Evolutionary conservation across 331 rosid genomes (phyloP).

Genomic region (Arachis monticola): DNA sequence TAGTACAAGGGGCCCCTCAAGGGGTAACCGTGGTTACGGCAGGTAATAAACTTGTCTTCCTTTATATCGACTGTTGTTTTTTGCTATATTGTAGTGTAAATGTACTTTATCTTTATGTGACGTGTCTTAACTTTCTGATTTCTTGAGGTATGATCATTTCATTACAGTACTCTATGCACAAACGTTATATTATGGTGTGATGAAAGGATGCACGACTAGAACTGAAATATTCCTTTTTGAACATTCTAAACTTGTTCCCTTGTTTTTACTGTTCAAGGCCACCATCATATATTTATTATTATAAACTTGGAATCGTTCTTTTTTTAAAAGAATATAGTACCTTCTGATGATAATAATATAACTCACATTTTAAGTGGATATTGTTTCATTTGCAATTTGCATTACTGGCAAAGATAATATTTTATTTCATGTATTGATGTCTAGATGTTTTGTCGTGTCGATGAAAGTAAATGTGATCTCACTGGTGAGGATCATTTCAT

Average conservation of each 20-base stretch:
- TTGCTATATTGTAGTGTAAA: not conserved
- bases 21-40: slow-evolving; percentile 65
- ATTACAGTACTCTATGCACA: slow-evolving; percentile 7
- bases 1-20: slow-evolving; percentile 60
- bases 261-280: not conserved
- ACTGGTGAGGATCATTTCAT: not conserved
- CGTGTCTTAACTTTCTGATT: slow-evolving; percentile 20
- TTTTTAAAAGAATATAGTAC: not conserved
- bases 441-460: not conserved
- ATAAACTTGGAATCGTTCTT: not conserved
- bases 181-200: not conserved
- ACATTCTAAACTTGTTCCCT: not conserved
- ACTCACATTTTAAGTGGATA: not conserved
- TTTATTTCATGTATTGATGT: not conserved
- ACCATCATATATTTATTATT: not conserved
- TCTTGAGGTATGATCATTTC: slow-evolving; percentile 12
- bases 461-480: slow-evolving; percentile 3
- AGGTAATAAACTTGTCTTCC: slow-evolving; percentile 58
- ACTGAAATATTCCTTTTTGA: not conserved
- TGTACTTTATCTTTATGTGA: slow-evolving; percentile 20
- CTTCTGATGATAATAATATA: not conserved
- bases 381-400: slow-evolving; percentile 11
- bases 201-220: not conserved
- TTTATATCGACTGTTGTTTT: slow-evolving; percentile 19
- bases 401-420: not conserved